Evolutionary conservation across 257 asterid genomes (phyloP).

Genomic region (Fraxinus pennsylvanica): DNA sequence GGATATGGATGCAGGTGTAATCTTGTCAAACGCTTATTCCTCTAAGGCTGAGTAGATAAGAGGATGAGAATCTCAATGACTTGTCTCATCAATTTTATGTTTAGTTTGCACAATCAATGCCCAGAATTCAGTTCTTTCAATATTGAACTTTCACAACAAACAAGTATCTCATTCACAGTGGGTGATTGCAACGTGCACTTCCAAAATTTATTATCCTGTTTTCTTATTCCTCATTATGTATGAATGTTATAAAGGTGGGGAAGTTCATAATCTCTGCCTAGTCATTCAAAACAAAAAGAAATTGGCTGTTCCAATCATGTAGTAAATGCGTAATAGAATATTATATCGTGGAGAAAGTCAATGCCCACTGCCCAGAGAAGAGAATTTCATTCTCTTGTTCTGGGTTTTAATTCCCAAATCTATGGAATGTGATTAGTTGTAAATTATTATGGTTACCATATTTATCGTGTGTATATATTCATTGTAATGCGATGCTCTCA

Average conservation of each 20-base stretch:
- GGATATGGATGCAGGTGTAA: not conserved
- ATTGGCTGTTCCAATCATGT: not conserved
- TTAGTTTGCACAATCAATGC: conserved; percentile 9
- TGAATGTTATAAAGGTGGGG: not conserved
- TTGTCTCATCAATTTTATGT: not conserved
- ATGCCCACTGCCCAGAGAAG: not conserved
- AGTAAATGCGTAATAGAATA: not conserved
- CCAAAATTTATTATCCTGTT: not conserved
- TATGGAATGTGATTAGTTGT: not conserved
- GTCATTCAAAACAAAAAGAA: conserved; percentile 11
- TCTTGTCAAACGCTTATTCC: not conserved
- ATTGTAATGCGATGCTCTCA: not conserved
- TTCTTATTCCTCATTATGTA: not conserved
- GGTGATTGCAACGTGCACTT: not conserved
- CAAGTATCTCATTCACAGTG: not conserved
- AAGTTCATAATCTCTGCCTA: conserved; percentile 7
- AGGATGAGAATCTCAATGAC: not conserved
- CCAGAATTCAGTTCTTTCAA: conserved; percentile 14
- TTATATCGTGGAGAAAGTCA: not conserved
- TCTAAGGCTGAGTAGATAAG: not conserved
- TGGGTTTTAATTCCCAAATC: not conserved
- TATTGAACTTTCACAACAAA: not conserved
- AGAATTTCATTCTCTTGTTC: not conserved
- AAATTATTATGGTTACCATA: not conserved
- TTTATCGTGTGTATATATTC: not conserved